These are phyloP conservation scores for Leersia perrieri DNA, from an alignment of 176 grass and related monocot species.

Conservation along the genomic window DNA sequence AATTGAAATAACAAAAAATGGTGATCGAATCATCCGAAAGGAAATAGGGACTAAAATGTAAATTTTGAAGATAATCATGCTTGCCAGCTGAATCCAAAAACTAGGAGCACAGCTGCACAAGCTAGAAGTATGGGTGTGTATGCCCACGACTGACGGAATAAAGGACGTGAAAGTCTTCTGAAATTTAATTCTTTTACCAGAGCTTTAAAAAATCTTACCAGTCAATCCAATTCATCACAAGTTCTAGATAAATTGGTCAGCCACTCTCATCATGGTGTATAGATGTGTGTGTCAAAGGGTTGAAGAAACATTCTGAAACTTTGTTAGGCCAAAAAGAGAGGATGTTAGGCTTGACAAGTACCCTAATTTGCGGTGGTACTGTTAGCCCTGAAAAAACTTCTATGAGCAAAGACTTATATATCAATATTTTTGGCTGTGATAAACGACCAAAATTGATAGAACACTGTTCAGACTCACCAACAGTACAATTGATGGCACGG, in stretches of 20 bases:
- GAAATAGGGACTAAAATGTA: neutral
- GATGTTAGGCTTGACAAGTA: neutral
- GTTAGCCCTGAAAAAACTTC: neutral
- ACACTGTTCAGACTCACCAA: neutral
- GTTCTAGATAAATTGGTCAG: neutral
- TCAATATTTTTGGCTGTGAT: neutral
- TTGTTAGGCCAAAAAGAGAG: neutral
- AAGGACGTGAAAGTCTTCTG: neutral
- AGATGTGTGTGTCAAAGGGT: neutral
- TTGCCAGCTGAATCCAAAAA: neutral
- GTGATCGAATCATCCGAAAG: neutral
- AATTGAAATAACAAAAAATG: neutral
- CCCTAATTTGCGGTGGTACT: neutral
- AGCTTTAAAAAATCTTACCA: neutral
- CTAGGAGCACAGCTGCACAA: neutral
- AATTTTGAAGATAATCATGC: neutral
- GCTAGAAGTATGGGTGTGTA: neutral
- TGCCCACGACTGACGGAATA: neutral
- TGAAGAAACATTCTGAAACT: neutral
- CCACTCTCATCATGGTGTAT: neutral
- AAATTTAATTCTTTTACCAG: neutral
- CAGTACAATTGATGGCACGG: neutral
- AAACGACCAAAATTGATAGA: neutral
- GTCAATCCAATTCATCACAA: neutral
- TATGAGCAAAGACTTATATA: neutral